These are phyloP conservation scores for Melampsora larici-populina DNA, from an alignment of 1,284 basidiomycete genomes.

Conservation along the genomic window DNA sequence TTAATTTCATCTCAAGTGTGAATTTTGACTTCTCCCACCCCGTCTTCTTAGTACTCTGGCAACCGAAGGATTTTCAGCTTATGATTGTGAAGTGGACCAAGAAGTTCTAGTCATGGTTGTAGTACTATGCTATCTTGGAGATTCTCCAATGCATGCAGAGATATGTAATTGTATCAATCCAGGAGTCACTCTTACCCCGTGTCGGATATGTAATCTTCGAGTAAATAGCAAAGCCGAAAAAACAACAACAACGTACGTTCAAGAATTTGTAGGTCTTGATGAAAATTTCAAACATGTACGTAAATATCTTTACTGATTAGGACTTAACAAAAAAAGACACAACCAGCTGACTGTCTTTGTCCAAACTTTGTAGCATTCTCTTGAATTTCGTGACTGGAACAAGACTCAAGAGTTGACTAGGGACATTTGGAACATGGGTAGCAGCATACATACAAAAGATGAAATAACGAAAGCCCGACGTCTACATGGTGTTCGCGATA, in stretches of 20 bases:
- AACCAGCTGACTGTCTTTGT: background rate
- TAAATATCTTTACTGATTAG: background rate
- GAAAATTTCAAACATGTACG: too few species aligned
- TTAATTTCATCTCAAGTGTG: too few species aligned
- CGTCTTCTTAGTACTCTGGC: conserved; percentile 48
- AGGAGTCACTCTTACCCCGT: too few species aligned
- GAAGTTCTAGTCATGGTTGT: conserved; percentile 13
- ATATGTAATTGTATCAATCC: conserved; percentile 8
- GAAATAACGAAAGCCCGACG: background rate
- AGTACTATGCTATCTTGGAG: conserved; percentile 17
- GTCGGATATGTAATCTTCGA: conserved; percentile 8
- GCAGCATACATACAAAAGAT: too few species aligned
- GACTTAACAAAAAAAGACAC: background rate
- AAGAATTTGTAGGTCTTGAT: background rate
- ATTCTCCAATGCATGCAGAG: conserved; percentile 28
- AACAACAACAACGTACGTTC: background rate
- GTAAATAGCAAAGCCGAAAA: background rate
- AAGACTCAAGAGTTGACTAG: background rate
- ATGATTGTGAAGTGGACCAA: background rate
- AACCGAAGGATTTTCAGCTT: background rate
- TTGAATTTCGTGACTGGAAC: background rate
- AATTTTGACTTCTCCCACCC: too few species aligned
- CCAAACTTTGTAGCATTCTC: background rate
- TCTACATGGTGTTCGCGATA: background rate
- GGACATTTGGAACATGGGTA: too few species aligned